Evolutionary conservation across 139 green algal species (phyloP).

Genomic region (Coelastrella sp.): DNA sequence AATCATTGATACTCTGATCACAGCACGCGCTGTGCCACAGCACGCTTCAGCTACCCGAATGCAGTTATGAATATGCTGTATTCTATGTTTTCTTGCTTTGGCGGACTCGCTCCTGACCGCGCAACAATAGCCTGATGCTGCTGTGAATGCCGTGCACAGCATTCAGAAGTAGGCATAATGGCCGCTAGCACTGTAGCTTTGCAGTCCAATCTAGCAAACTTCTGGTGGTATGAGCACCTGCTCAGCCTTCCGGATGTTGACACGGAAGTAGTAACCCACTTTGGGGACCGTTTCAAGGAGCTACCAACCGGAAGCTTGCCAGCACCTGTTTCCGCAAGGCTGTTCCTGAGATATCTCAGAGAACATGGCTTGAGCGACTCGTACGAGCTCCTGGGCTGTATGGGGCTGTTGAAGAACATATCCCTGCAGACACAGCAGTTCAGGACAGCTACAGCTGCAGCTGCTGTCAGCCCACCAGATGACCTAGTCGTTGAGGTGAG

Average conservation of each 20-base stretch:
- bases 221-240: slow-evolving; percentile 44
- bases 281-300: not conserved
- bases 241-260: slow-evolving; percentile 8
- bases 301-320: not conserved
- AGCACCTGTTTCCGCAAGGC: not conserved
- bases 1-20: too few relatives aligned
- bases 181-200: not conserved
- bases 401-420: not conserved
- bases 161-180: not conserved
- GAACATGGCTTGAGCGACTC: not conserved
- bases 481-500: slow-evolving; percentile 17
- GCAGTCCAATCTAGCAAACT: not conserved
- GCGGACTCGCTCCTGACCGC: not conserved
- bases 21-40: too few relatives aligned
- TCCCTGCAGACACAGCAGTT: slow-evolving; percentile 16
- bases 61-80: too few relatives aligned
- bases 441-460: slow-evolving; percentile 6
- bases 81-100: not conserved
- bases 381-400: not conserved
- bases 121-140: not conserved
- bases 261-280: slow-evolving; percentile 23
- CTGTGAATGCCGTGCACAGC: not conserved
- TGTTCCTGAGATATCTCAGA: slow-evolving; percentile 29
- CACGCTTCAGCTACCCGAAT: too few relatives aligned
- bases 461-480: not conserved